Conservation (phyloP, 2,329 filamentous ascomycete species). For the Cladosporium sp. region DNA sequence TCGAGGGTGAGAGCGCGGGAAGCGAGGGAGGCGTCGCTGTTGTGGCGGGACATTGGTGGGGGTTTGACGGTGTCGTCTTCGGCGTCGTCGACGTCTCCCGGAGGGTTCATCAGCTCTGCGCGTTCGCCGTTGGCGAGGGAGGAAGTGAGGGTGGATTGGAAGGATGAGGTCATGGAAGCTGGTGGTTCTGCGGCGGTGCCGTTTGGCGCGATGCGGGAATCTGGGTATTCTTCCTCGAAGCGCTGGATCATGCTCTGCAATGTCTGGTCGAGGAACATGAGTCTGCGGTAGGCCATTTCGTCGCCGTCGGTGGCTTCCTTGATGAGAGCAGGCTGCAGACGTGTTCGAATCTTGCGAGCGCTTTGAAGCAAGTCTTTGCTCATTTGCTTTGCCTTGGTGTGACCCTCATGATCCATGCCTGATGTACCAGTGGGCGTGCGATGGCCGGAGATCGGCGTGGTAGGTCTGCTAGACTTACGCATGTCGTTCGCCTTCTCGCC, state of each 20-base stretch:
- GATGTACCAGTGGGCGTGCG: slow-evolving; percentile 40
- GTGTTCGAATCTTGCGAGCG: slow-evolving; percentile 81
- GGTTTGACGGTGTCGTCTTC: slow-evolving; percentile 36
- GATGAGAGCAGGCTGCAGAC: slow-evolving; percentile 79
- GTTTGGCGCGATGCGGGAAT: slow-evolving; percentile 62
- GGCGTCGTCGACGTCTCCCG: slow-evolving; percentile 31
- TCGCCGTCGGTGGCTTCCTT: slow-evolving; percentile 71
- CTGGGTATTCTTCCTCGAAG: slow-evolving; percentile 95
- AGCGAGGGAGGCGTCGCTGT: slow-evolving; percentile 68
- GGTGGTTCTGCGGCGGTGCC: slow-evolving; percentile 7
- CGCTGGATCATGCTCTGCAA: slow-evolving; percentile 88
- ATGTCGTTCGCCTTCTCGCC: slow-evolving; percentile 67
- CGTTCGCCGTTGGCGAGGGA: slow-evolving; percentile 8
- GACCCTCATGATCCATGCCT: slow-evolving; percentile 34
- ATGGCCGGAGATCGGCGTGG: slow-evolving; percentile 44
- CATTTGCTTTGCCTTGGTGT: slow-evolving; percentile 81
- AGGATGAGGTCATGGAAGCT: slow-evolving; percentile 19
- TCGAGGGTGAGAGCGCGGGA: slow-evolving; percentile 65
- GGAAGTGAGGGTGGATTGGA: slow-evolving; percentile 21
- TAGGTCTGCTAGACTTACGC: slow-evolving; percentile 39
- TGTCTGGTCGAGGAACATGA: slow-evolving; percentile 85
- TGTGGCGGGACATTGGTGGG: slow-evolving; percentile 52
- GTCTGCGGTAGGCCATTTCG: slow-evolving; percentile 74
- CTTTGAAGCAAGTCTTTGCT: slow-evolving; percentile 85
- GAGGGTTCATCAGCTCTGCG: slow-evolving; percentile 15